Percentiles rank a stretch among this genome's conserved stretches.
Conservation (phyloP, 805 yeast species). For the Yarrowia yakushimensis region DNA sequence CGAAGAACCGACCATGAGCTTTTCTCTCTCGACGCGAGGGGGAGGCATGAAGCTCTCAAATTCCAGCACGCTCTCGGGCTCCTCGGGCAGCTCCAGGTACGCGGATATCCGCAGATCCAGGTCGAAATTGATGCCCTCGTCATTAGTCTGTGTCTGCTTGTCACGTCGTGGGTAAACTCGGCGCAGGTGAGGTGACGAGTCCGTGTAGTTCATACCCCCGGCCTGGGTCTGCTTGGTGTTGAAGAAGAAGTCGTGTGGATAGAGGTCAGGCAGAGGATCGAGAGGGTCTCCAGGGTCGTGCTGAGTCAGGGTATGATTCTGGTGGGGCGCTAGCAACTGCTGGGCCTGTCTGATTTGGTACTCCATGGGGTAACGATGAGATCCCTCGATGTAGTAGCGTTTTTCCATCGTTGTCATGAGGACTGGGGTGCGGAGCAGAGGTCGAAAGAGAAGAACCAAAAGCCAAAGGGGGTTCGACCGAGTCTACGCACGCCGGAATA, state of each 20-base stretch:
- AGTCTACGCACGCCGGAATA: not conserved
- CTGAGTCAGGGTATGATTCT: slow-evolving; percentile 16
- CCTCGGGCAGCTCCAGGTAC: slow-evolving; percentile 23
- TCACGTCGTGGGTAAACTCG: slow-evolving; percentile 23
- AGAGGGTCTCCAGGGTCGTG: slow-evolving; percentile 19
- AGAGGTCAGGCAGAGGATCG: slow-evolving; percentile 16
- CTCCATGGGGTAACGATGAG: slow-evolving; percentile 23
- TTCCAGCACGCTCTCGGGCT: slow-evolving; percentile 11
- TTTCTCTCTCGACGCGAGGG: slow-evolving; percentile 2
- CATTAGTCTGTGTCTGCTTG: slow-evolving; percentile 23
- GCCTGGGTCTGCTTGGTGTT: slow-evolving; percentile 12
- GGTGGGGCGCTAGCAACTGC: slow-evolving; percentile 22
- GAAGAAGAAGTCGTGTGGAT: slow-evolving; percentile 20
- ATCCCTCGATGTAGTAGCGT: slow-evolving; percentile 21
- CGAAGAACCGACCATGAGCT: not conserved
- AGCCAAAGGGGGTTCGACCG: not conserved
- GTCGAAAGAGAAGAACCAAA: not conserved
- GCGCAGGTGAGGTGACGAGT: slow-evolving; percentile 6
- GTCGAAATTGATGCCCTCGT: slow-evolving; percentile 24
- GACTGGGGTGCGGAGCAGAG: not conserved
- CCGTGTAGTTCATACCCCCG: slow-evolving; percentile 23
- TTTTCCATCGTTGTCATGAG: slow-evolving; percentile 16
- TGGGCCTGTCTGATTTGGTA: slow-evolving; percentile 23
- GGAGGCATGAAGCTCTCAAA: slow-evolving; percentile 21
- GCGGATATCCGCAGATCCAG: slow-evolving; percentile 25